These are phyloP conservation scores for Tothia fuscella DNA, from an alignment of 2,329 filamentous ascomycete genomes.

Conservation along the genomic window DNA sequence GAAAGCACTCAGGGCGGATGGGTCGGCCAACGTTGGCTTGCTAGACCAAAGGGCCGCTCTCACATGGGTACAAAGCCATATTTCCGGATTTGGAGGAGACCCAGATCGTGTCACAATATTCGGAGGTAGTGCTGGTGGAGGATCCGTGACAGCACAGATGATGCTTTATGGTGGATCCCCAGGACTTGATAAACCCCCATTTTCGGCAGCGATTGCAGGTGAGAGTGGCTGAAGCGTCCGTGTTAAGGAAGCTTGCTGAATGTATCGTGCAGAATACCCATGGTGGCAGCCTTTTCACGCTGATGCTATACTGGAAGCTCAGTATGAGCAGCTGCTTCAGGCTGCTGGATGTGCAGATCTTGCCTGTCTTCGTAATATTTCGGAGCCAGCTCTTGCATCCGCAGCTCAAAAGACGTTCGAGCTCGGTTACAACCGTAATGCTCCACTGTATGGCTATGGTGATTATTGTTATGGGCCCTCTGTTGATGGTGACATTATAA, in stretches of 20 bases:
- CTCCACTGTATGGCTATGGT: too few species aligned
- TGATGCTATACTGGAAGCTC: slow-evolving; percentile 19
- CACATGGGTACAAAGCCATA: slow-evolving; percentile 19
- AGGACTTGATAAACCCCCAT: slow-evolving; percentile 27
- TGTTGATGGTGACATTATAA: too few species aligned
- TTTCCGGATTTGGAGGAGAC: slow-evolving; percentile 21
- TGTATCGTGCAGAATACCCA: slow-evolving; percentile 19
- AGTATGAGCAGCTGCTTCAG: too few species aligned
- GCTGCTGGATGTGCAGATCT: too few species aligned
- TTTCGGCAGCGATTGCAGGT: slow-evolving; percentile 29
- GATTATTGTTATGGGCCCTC: too few species aligned
- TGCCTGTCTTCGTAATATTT: too few species aligned
- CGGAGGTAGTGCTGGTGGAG: slow-evolving; percentile 19
- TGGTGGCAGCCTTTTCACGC: slow-evolving; percentile 25
- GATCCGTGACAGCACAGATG: slow-evolving; percentile 21
- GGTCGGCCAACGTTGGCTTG: slow-evolving; percentile 17
- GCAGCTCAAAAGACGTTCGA: too few species aligned
- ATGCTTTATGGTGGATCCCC: slow-evolving; percentile 26
- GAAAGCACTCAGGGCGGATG: slow-evolving; percentile 14
- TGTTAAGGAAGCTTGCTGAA: not conserved
- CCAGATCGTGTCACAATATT: slow-evolving; percentile 16
- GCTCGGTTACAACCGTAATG: too few species aligned
- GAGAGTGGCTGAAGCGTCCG: not conserved
- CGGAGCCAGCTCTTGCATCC: too few species aligned
- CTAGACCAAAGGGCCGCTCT: slow-evolving; percentile 19